Evolutionary conservation across 2,329 filamentous ascomycete species (phyloP).

Genomic region (Gaeumannomyces sp.): DNA sequence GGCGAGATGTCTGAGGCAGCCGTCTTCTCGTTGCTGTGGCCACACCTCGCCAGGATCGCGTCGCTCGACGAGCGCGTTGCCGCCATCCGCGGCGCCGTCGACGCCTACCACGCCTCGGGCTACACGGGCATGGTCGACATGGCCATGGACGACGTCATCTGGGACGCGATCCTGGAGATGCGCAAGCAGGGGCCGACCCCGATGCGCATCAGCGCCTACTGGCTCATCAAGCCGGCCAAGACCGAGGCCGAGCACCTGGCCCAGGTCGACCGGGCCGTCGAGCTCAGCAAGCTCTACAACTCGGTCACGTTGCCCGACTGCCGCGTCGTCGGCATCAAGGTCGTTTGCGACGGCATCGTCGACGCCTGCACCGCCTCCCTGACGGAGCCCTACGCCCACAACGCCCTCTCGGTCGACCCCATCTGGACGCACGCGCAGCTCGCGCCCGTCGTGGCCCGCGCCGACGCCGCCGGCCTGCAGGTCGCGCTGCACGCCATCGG

Average conservation of each 20-base stretch:
- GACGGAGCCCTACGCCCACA: constrained; percentile 49
- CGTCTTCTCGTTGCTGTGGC: constrained; percentile 49
- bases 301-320: constrained; percentile 36
- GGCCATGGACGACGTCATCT: constrained; percentile 52
- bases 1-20: constrained; percentile 49
- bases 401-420: constrained; percentile 38
- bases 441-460: constrained; percentile 45
- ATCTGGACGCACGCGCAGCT: constrained; percentile 51
- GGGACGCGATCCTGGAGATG: constrained; percentile 42
- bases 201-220: constrained; percentile 48
- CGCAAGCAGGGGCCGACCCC: constrained; percentile 29
- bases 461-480: constrained; percentile 48
- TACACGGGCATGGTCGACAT: constrained; percentile 52
- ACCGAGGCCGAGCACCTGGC: constrained; percentile 36
- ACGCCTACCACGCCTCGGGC: constrained; percentile 41
- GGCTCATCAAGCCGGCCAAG: constrained; percentile 43
- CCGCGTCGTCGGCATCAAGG: constrained; percentile 55
- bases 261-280: constrained; percentile 45
- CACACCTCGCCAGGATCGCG: constrained; percentile 42
- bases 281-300: constrained; percentile 39
- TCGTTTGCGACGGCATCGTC: constrained; percentile 60
- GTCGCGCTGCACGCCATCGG: constrained; percentile 61
- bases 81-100: constrained; percentile 39
- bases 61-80: constrained; percentile 40
- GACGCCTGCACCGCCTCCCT: constrained; percentile 60